These are phyloP conservation scores for Ceratobasidium papillatum DNA, from an alignment of 1,284 basidiomycete species.

Conservation along the genomic window DNA sequence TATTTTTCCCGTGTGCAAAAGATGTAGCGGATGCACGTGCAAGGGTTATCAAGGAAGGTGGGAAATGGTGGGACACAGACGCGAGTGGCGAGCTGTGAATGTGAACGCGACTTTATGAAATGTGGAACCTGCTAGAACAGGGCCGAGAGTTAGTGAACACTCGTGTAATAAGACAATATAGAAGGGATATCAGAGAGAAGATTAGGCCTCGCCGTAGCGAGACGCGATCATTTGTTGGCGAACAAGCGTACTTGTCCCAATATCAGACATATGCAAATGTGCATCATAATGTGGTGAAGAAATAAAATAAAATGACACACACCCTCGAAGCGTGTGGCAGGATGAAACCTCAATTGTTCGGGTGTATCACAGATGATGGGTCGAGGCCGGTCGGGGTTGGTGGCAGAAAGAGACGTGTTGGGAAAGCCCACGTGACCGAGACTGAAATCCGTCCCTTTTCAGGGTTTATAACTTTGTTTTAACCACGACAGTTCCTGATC, in stretches of 20 bases:
- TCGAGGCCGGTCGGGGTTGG: slow-evolving; percentile 6
- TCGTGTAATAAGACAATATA: neutral
- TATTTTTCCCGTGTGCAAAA: slow-evolving; percentile 19
- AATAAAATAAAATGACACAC: neutral
- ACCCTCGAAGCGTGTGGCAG: neutral
- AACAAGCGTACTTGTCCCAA: slow-evolving; percentile 22
- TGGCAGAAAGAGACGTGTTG: neutral
- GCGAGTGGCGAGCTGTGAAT: neutral
- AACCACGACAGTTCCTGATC: neutral
- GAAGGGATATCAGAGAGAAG: slow-evolving; percentile 33
- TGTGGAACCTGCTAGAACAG: neutral
- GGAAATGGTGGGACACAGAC: slow-evolving; percentile 22
- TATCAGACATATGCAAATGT: neutral
- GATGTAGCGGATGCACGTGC: slow-evolving; percentile 33
- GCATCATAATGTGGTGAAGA: neutral
- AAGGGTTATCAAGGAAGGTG: slow-evolving; percentile 15
- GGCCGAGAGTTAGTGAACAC: neutral
- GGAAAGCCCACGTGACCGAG: neutral
- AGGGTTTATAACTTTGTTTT: neutral
- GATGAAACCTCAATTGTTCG: neutral
- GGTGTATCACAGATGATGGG: neutral
- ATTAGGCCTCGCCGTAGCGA: slow-evolving; percentile 13
- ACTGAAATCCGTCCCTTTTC: neutral
- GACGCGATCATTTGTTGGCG: slow-evolving; percentile 29
- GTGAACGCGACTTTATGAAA: neutral